Percentiles rank a stretch among this genome's conserved stretches.
phyloP scores from a whole-genome alignment of 2,329 filamentous ascomycete species.

The Fusarium liriodendri region DNA sequence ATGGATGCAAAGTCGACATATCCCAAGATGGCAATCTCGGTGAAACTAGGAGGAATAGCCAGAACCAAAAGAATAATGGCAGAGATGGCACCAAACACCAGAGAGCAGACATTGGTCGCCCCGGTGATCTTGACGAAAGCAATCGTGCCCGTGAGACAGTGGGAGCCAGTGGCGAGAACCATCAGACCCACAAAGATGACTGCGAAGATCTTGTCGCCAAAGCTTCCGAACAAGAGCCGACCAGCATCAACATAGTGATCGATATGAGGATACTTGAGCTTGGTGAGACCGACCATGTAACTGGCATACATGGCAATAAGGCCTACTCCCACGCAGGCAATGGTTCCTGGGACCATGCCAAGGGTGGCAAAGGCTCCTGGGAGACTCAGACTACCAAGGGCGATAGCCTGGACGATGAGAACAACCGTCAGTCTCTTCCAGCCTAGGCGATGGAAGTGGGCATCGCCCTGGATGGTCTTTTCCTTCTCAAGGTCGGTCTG shows the following conservation, averaged over 20 bases:
- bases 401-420: neutral
- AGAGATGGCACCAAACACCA: neutral
- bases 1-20: slow-evolving; percentile 1
- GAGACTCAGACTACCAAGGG: neutral
- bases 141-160: slow-evolving; percentile 4
- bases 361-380: neutral
- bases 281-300: slow-evolving; percentile 1
- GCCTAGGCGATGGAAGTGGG: neutral
- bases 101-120: neutral
- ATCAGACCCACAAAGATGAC: neutral
- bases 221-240: neutral
- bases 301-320: slow-evolving; percentile 1
- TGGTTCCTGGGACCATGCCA: neutral
- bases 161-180: neutral
- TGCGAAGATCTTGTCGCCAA: neutral
- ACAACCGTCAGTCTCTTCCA: neutral
- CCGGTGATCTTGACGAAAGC: neutral
- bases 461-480: neutral
- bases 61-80: neutral
- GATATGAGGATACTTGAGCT: slow-evolving; percentile 1
- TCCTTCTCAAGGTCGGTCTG: neutral
- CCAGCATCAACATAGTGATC: slow-evolving; percentile 4
- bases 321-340: neutral
- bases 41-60: slow-evolving; percentile 3
- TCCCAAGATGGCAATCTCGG: neutral